These are phyloP conservation scores for Plasmodium vinckei DNA, from an alignment of 169 alveolate genomes.

Conservation along the genomic window DNA sequence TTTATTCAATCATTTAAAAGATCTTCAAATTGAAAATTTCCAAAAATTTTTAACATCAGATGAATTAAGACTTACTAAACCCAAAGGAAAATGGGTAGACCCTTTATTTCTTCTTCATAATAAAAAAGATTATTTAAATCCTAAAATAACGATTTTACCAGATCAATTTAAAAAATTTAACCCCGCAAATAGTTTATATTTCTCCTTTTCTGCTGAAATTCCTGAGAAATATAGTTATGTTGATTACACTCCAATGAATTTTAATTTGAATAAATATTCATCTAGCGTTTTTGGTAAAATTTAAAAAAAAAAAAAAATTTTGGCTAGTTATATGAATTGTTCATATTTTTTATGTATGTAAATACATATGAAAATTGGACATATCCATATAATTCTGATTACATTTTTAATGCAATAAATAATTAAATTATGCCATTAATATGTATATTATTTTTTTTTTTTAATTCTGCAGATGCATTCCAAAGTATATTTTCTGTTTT, in stretches of 20 bases:
- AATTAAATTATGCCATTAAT: too few relatives aligned
- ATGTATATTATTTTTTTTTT: background rate
- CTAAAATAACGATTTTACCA: background rate
- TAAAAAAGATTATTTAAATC: conserved; percentile 11
- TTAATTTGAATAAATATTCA: conserved; percentile 8
- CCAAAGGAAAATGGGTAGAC: conserved; percentile 13
- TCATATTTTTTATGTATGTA: background rate
- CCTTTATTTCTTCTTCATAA: conserved; percentile 34
- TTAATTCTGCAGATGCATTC: conserved; percentile 2
- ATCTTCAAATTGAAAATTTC: conserved; percentile 5
- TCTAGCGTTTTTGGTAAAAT: conserved; percentile 41
- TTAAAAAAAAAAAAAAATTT: background rate
- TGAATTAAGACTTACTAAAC: conserved; percentile 16
- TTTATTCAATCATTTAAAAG: conserved; percentile 32
- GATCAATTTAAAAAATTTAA: conserved; percentile 12
- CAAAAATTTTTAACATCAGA: conserved; percentile 10
- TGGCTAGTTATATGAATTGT: too few relatives aligned
- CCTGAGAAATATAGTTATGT: conserved; percentile 26
- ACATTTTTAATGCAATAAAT: too few relatives aligned
- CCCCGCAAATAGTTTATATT: conserved; percentile 20
- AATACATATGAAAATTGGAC: too few relatives aligned
- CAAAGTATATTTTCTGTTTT: conserved; percentile 8
- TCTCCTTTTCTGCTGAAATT: conserved; percentile 30
- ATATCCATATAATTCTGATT: too few relatives aligned
- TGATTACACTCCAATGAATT: background rate